phyloP scores from a whole-genome alignment of 2,329 filamentous ascomycete species.

The Dichotomopilus funicola region DNA sequence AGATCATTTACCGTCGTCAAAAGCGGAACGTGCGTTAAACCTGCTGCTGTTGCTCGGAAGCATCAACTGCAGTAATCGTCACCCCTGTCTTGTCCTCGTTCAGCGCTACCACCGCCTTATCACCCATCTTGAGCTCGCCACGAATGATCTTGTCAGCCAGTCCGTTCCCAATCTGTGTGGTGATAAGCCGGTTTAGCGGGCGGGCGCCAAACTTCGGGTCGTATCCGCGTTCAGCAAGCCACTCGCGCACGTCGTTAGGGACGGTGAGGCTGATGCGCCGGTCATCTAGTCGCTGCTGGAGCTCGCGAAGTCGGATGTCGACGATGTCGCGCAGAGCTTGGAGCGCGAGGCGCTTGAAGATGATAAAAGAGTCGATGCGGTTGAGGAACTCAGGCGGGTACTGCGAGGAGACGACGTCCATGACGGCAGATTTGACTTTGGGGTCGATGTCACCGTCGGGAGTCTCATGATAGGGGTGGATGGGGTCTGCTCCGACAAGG shows the following conservation, averaged over 20 bases:
- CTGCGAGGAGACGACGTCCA: conserved; percentile 71
- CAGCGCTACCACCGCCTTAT: conserved; percentile 64
- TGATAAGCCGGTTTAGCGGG: conserved; percentile 83
- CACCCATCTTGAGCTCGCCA: conserved; percentile 69
- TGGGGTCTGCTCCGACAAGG: conserved; percentile 66
- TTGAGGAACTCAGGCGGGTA: conserved; percentile 95
- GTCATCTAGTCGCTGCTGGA: conserved; percentile 78
- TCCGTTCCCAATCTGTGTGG: conserved; percentile 80
- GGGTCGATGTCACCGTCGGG: conserved; percentile 63
- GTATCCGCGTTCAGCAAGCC: conserved; percentile 85
- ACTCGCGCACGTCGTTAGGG: conserved; percentile 65
- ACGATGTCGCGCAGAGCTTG: conserved; percentile 83
- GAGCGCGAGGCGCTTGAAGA: conserved; percentile 81
- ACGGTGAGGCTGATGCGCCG: conserved; percentile 73
- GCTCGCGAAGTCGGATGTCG: conserved; percentile 79
- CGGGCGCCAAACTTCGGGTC: conserved; percentile 87
- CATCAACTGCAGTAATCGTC: conserved; percentile 29
- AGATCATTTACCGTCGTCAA: neutral
- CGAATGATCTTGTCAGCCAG: conserved; percentile 89
- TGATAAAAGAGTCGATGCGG: conserved; percentile 91
- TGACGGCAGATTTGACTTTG: conserved; percentile 69
- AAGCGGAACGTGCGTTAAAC: neutral
- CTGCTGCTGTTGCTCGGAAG: neutral
- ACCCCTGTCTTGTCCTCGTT: conserved; percentile 55
- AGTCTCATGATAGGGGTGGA: conserved; percentile 57